A percentile compares a stretch with the other conserved stretches of the same genome.
phyloP scores from a whole-genome alignment of 495 filamentous ascomycete species.

The Penicillium daleae region DNA sequence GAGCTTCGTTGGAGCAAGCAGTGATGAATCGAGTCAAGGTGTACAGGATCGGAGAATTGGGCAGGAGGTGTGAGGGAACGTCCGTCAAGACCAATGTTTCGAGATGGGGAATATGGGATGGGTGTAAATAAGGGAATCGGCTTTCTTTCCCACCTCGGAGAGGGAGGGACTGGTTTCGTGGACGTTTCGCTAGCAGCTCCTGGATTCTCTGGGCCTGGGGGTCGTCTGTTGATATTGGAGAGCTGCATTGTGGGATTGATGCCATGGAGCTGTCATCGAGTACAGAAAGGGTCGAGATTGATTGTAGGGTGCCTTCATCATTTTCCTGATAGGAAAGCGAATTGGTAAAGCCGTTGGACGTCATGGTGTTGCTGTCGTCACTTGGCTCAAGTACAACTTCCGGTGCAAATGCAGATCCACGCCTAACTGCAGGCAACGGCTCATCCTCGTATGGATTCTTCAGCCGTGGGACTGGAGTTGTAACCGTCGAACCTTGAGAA shows the following conservation, averaged over 20 bases:
- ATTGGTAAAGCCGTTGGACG: conserved; percentile 17
- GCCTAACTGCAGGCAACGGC: conserved; percentile 30
- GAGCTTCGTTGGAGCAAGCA: conserved; percentile 61
- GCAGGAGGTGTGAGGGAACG: conserved; percentile 56
- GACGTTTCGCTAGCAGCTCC: conserved; percentile 42
- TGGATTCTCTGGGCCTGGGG: conserved; percentile 35
- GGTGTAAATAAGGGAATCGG: conserved; percentile 53
- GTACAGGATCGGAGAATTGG: conserved; percentile 46
- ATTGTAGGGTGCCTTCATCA: conserved; percentile 10
- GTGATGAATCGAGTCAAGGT: conserved; percentile 60
- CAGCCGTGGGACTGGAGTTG: conserved; percentile 11
- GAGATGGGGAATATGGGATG: conserved; percentile 60
- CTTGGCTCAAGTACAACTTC: conserved; percentile 35
- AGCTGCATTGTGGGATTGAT: conserved; percentile 27
- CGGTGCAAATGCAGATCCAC: conserved; percentile 52
- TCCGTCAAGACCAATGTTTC: conserved; percentile 61
- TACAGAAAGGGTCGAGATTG: conserved; percentile 10
- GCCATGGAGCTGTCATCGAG: background rate
- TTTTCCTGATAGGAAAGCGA: conserved; percentile 3
- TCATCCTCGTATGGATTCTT: conserved; percentile 32
- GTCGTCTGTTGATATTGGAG: conserved; percentile 32
- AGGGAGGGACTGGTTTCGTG: conserved; percentile 36
- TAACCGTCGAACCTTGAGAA: conserved; percentile 7
- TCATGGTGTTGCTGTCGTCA: conserved; percentile 6
- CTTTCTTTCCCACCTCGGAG: conserved; percentile 33